phyloP scores from a whole-genome alignment of 2,329 filamentous ascomycete genomes.

The Trichoderma arundinaceum region DNA sequence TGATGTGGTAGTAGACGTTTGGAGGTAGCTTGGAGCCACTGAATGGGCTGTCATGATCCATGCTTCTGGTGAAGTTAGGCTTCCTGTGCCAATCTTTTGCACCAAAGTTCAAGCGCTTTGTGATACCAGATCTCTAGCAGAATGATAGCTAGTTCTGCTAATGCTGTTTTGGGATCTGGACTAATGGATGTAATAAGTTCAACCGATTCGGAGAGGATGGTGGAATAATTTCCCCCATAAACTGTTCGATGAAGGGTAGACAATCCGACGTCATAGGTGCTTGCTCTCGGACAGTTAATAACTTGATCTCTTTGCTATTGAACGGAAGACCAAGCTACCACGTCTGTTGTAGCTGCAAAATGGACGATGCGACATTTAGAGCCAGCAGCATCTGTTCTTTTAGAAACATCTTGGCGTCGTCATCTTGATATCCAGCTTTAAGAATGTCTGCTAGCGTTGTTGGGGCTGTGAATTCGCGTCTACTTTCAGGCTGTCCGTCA shows the following conservation, averaged over 20 bases:
- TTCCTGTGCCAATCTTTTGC: background rate
- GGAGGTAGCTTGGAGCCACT: constrained; percentile 4
- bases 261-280: background rate
- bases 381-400: constrained; percentile 8
- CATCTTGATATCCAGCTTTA: constrained; percentile 4
- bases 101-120: constrained; percentile 2
- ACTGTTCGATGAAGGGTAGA: background rate
- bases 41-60: constrained; percentile 1
- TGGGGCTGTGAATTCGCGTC: background rate
- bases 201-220: background rate
- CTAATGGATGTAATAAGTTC: background rate
- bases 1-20: background rate
- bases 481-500: background rate
- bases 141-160: constrained; percentile 13
- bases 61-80: background rate
- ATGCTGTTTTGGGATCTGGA: constrained; percentile 13
- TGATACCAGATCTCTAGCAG: constrained; percentile 25
- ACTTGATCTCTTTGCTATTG: constrained; percentile 13
- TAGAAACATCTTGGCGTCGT: background rate
- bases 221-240: background rate
- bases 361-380: background rate
- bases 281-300: background rate
- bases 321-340: background rate
- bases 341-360: constrained; percentile 13
- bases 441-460: background rate